Evolutionary conservation across 2,329 filamentous ascomycete genomes (phyloP), one percentile per base, ranked within the genome.

Genomic region (Lachnellula occidentalis): DNA sequence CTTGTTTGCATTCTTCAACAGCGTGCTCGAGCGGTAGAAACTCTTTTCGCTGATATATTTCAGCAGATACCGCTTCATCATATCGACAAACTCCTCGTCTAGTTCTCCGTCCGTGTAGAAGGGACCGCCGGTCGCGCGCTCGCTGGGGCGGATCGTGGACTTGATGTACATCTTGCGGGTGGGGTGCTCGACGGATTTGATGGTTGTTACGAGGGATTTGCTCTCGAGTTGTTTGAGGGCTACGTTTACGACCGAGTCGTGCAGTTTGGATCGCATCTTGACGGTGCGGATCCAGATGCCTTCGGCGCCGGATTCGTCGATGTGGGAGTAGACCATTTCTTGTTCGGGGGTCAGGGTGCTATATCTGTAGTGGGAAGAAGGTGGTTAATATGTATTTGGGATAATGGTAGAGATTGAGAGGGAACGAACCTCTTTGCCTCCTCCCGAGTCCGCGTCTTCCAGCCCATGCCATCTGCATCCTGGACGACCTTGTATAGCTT

Each of bases 161-260:
- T 96, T 86, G 79, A 99, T 95, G 78, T 94, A 99, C 81, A 95
- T 96, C 74, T 95, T 96, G 69, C 94, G 88, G 62, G 86, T 88
- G 27, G 90, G 90, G 67, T 88, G 86, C 73, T 95, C 91, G 72
- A 95, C 91, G 71, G 87, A 94, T 74, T 92, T 94, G 74, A 97
- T 91, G 55, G 86, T 84, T 66, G 88, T 88, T 70, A 99, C 91
- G 69, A 95, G 84, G 36, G 85, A 83, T 69, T 90, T 92, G 39
- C 79, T 75, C 71, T 95, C 88, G 58, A 99, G 83, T 59, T 86
- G 83, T 74, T 95, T 96, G 63, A 97, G 79, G 27, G 85, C 85
- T 65, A 87, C 87, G 64, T 88, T 88, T 64, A 97, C 80, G 37
- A 88, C 83, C 48, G 86, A 86, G 66, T 92, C 89, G 74, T 95